phyloP scores from a whole-genome alignment of 352 stramenopile genomes.

The Globisporangium solare region DNA sequence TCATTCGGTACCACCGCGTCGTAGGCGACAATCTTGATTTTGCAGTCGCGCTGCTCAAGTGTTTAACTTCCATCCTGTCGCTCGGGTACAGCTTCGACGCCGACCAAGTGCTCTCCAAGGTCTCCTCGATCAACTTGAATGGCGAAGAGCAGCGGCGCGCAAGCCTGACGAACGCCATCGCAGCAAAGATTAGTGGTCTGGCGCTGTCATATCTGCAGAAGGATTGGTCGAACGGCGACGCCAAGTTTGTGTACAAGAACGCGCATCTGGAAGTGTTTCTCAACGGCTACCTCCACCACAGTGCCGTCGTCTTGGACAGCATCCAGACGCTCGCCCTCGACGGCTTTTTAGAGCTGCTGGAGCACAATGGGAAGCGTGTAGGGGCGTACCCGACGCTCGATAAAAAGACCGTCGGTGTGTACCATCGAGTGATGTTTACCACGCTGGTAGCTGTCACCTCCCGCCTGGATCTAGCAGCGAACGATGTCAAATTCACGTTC shows the following conservation, averaged over 20 bases:
- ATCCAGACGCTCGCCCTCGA: conserved; percentile 40
- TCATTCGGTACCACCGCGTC: conserved; percentile 19
- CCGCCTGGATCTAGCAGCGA: conserved; percentile 32
- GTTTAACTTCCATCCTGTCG: conserved; percentile 19
- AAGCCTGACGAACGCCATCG: conserved; percentile 20
- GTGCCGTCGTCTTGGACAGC: conserved; percentile 33
- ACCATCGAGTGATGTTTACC: conserved; percentile 45
- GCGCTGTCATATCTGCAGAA: conserved; percentile 32
- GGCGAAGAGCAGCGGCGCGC: conserved; percentile 6
- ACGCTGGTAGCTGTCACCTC: conserved; percentile 32
- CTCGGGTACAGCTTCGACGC: conserved; percentile 21
- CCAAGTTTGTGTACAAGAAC: conserved; percentile 35
- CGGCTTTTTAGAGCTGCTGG: conserved; percentile 38
- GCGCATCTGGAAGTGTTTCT: conserved; percentile 38
- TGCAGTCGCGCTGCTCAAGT: conserved; percentile 22
- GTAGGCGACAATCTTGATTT: conserved; percentile 18
- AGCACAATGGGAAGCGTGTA: conserved; percentile 19
- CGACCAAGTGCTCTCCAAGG: conserved; percentile 12
- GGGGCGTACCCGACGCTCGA: conserved; percentile 33
- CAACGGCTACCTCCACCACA: conserved; percentile 30
- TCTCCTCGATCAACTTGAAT: conserved; percentile 15
- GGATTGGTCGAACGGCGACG: conserved; percentile 39
- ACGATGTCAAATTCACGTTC: conserved; percentile 27
- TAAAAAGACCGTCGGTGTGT: conserved; percentile 47
- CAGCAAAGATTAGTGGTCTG: conserved; percentile 28